A percentile compares a stretch with the other conserved stretches of the same genome.
These are phyloP conservation scores for Penicillium oxalicum DNA, from an alignment of 2,329 filamentous ascomycete genomes.

Conservation along the genomic window DNA sequence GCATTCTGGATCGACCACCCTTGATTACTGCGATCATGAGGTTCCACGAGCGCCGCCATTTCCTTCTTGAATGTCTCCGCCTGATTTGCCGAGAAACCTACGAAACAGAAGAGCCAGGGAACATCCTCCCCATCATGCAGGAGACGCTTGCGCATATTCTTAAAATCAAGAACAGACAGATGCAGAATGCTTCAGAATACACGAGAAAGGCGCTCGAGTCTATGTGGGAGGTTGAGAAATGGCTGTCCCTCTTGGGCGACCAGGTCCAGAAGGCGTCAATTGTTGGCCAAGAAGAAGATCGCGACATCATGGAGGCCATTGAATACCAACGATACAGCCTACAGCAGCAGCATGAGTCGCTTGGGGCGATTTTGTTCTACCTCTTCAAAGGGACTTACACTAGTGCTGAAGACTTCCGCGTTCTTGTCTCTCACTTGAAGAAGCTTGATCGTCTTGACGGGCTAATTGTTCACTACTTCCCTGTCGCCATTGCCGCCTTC, in stretches of 20 bases:
- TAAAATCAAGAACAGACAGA: slow-evolving; percentile 46
- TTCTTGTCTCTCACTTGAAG: slow-evolving; percentile 63
- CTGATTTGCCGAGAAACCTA: slow-evolving; percentile 67
- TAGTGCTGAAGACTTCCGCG: slow-evolving; percentile 64
- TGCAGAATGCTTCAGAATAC: slow-evolving; percentile 54
- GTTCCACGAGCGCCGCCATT: slow-evolving; percentile 81
- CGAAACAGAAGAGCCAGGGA: slow-evolving; percentile 51
- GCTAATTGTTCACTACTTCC: slow-evolving; percentile 71
- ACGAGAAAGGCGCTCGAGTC: slow-evolving; percentile 67
- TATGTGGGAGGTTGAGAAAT: slow-evolving; percentile 70
- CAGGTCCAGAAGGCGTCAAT: slow-evolving; percentile 69
- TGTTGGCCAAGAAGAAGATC: slow-evolving; percentile 59
- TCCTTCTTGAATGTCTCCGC: slow-evolving; percentile 75
- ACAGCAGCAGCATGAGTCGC: slow-evolving; percentile 79
- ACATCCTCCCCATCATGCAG: slow-evolving; percentile 49
- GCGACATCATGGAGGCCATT: slow-evolving; percentile 68
- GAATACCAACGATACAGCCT: slow-evolving; percentile 76
- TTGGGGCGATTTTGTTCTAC: slow-evolving; percentile 73
- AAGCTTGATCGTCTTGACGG: slow-evolving; percentile 72
- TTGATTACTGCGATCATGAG: slow-evolving; percentile 75
- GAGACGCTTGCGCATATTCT: slow-evolving; percentile 55
- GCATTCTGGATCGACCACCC: slow-evolving; percentile 63
- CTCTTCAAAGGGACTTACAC: slow-evolving; percentile 71
- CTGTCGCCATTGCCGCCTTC: slow-evolving; percentile 70
- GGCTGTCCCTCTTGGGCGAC: slow-evolving; percentile 70